A percentile compares a stretch with the other conserved stretches of the same genome.
phyloP scores from a whole-genome alignment of 306 rosid species.

The Pyrus bretschneideri region DNA sequence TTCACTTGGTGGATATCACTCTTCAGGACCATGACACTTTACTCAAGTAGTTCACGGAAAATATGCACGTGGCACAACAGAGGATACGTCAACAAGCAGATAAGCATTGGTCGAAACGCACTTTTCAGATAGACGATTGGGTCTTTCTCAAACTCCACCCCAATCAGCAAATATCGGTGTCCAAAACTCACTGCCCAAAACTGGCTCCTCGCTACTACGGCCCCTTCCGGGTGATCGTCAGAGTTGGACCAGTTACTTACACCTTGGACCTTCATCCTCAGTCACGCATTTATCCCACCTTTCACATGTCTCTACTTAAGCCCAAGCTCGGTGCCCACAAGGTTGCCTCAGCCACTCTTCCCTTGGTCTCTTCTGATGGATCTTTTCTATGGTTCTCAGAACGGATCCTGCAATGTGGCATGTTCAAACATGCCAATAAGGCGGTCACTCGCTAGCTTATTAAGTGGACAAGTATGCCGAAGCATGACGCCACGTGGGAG shows the following conservation, averaged over 20 bases:
- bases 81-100: not conserved
- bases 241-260: not conserved
- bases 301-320: not conserved
- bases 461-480: not conserved
- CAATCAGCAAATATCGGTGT: rapidly evolving
- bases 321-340: not conserved
- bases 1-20: not conserved
- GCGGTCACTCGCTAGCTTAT: not conserved
- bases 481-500: not conserved
- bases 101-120: not conserved
- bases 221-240: not conserved
- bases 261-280: not conserved
- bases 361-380: not conserved
- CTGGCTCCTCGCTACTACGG: not conserved
- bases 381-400: not conserved
- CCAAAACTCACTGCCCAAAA: not conserved
- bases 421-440: too few relatives aligned
- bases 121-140: not conserved
- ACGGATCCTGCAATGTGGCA: not conserved
- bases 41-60: rapidly evolving
- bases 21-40: rapidly evolving
- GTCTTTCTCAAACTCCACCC: not conserved
- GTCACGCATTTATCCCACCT: not conserved
- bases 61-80: not conserved
- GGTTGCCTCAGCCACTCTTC: rapidly evolving